phyloP scores from a whole-genome alignment of 192 early-diverging fungal species.

The Gamsiella multidivaricata region DNA sequence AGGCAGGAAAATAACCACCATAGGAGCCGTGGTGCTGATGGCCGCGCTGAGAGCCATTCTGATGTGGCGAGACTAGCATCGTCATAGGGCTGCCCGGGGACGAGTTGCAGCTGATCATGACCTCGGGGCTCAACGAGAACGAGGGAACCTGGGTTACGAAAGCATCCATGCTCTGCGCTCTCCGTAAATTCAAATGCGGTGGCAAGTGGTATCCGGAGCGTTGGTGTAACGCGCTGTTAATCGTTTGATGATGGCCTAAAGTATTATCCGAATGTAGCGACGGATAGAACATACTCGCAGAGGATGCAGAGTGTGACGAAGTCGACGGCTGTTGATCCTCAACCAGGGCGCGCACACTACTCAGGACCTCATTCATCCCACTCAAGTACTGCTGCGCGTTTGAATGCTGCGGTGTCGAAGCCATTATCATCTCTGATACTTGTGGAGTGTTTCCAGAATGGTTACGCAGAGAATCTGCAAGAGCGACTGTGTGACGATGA shows the following conservation, averaged over 20 bases:
- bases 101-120: neutral
- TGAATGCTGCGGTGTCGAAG: constrained; percentile 4
- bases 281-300: neutral
- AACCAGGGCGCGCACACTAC: neutral
- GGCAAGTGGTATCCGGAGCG: neutral
- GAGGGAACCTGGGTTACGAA: neutral
- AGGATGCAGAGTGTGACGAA: neutral
- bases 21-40: neutral
- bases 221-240: neutral
- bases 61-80: neutral
- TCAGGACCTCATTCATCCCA: constrained; percentile 16
- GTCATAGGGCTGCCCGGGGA: neutral
- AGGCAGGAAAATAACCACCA: neutral
- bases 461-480: no score
- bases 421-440: no score
- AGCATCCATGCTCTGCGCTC: neutral
- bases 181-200: neutral
- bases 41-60: neutral
- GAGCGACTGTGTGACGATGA: neutral
- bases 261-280: neutral
- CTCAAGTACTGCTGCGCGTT: constrained; percentile 6
- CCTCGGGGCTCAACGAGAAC: neutral
- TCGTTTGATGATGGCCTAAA: neutral
- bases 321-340: neutral
- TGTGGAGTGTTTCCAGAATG: no score